Percentiles rank a stretch among this genome's conserved stretches.
Conservation (phyloP, 2,329 filamentous ascomycete species). For the Sporothrix euskadiensis region DNA sequence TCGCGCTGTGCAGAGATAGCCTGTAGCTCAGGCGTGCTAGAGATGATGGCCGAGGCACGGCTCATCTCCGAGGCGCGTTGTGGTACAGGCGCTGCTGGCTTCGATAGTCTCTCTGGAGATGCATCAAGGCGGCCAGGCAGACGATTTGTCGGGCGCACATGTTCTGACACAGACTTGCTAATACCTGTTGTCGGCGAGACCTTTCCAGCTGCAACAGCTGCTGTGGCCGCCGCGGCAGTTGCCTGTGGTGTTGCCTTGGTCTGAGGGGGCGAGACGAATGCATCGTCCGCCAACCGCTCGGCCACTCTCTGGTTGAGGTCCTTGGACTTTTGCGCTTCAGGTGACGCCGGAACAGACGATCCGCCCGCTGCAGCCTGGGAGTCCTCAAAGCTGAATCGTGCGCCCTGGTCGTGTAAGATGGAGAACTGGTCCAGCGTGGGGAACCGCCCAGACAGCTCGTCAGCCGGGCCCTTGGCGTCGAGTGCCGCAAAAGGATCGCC, state of each 20-base stretch:
- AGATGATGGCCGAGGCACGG: conserved; percentile 64
- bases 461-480: conserved; percentile 66
- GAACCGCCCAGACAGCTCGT: conserved; percentile 83
- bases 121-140: conserved; percentile 14
- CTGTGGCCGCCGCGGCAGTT: conserved; percentile 24
- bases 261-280: conserved; percentile 58
- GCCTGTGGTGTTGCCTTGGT: conserved; percentile 36
- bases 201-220: conserved; percentile 20
- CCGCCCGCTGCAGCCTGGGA: conserved; percentile 42
- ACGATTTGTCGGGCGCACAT: conserved; percentile 30
- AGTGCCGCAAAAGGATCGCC: conserved; percentile 89
- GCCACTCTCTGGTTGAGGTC: conserved; percentile 67
- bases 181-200: conserved; percentile 33
- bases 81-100: conserved; percentile 42
- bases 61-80: conserved; percentile 53
- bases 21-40: conserved; percentile 61
- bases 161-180: conserved; percentile 35
- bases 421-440: conserved; percentile 93
- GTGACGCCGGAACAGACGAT: neutral
- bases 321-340: conserved; percentile 51
- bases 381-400: conserved; percentile 80
- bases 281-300: conserved; percentile 79
- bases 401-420: conserved; percentile 77
- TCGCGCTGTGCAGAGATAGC: conserved; percentile 52
- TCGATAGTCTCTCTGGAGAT: conserved; percentile 34